Evolutionary conservation across 176 grass and related monocot species (phyloP).

Genomic region (Themeda triandra): DNA sequence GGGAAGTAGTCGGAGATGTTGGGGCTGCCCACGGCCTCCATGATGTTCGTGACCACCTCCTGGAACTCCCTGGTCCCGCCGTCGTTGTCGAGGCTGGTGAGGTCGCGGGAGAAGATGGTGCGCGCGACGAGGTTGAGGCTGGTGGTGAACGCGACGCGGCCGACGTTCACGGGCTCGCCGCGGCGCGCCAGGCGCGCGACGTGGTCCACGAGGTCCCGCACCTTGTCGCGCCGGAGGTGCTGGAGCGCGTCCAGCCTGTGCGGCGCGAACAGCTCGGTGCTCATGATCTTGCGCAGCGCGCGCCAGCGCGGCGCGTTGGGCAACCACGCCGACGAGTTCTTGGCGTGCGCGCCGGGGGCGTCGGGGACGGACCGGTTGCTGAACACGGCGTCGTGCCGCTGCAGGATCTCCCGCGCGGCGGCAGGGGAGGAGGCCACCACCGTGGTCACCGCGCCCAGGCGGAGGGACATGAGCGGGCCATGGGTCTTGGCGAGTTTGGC

Average conservation of each 20-base stretch:
- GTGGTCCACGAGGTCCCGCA: neutral
- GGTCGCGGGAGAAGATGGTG: constrained; percentile 43
- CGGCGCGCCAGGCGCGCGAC: neutral
- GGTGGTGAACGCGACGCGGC: constrained; percentile 35
- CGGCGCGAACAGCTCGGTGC: constrained; percentile 21
- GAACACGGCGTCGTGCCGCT: constrained; percentile 14
- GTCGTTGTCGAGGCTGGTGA: constrained; percentile 27
- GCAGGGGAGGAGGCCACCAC: constrained; percentile 23
- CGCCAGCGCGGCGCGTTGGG: neutral
- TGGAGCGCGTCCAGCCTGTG: constrained; percentile 4
- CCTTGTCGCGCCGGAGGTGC: neutral
- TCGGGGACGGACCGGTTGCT: neutral
- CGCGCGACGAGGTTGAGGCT: constrained; percentile 37
- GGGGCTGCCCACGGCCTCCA: constrained; percentile 11
- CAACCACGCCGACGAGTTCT: neutral
- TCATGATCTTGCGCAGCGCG: constrained; percentile 17
- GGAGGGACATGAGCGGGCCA: constrained; percentile 26
- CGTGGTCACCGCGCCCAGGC: constrained; percentile 26
- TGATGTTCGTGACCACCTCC: constrained; percentile 21
- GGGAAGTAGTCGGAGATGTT: constrained; percentile 67
- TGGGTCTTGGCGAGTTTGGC: neutral
- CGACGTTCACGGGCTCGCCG: constrained; percentile 11
- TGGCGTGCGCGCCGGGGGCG: neutral
- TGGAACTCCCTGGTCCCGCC: constrained; percentile 9
- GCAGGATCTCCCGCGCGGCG: constrained; percentile 14